A percentile compares a stretch with the other conserved stretches of the same genome.
Conservation (phyloP, 139 green algal species). For the Pycnococcus provasolii region DNA sequence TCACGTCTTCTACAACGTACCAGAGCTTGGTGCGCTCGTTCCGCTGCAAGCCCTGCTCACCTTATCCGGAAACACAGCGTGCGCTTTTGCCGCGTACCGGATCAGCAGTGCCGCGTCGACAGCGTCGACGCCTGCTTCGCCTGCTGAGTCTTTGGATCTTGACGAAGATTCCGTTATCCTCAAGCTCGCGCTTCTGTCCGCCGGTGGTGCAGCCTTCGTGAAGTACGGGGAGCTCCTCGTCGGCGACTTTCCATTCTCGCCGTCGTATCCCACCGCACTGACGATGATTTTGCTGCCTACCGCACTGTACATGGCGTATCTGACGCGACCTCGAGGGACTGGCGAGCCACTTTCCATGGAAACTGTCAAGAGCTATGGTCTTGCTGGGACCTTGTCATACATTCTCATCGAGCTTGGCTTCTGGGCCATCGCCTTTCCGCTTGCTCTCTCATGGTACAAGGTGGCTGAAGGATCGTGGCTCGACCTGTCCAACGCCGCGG, state of each 20-base stretch:
- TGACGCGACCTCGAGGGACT: neutral
- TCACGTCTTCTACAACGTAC: constrained; percentile 85
- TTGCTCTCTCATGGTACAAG: constrained; percentile 16
- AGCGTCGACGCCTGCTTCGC: too few species aligned
- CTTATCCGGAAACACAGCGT: constrained; percentile 51
- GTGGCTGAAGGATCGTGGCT: constrained; percentile 26
- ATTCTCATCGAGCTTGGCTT: constrained; percentile 31
- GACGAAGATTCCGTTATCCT: constrained; percentile 11
- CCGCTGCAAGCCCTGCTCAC: constrained; percentile 53
- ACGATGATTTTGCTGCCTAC: constrained; percentile 3
- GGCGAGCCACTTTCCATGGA: constrained; percentile 19
- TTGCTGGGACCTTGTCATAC: constrained; percentile 30
- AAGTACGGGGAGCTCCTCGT: constrained; percentile 26
- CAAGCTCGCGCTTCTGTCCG: constrained; percentile 13
- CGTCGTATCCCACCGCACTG: constrained; percentile 15
- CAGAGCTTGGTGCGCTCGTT: constrained; percentile 21
- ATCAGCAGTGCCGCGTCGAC: constrained; percentile 39
- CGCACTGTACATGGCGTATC: neutral
- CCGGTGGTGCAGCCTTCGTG: neutral
- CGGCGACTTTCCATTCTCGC: constrained; percentile 1
- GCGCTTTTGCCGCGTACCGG: constrained; percentile 60
- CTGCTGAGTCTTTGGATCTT: too few species aligned
- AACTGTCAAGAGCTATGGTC: constrained; percentile 28
- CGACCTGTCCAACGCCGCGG: constrained; percentile 16
- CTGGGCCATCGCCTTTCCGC: constrained; percentile 31